Conservation (phyloP, 768 basidiomycete genomes). For the Coprinopsis cinerea region DNA sequence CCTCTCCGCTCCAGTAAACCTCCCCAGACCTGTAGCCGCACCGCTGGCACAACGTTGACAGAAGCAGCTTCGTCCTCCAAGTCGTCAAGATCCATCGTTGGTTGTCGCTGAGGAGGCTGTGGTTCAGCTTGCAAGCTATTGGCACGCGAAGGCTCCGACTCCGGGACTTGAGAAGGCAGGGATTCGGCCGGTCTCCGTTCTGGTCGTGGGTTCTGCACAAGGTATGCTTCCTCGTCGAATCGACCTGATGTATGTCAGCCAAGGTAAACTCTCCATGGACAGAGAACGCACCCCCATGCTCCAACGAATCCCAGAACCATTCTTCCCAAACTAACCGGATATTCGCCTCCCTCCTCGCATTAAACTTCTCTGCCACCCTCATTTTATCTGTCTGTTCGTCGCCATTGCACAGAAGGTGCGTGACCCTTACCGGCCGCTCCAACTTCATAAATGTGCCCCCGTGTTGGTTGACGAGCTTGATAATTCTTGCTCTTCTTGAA, state of each 20-base stretch:
- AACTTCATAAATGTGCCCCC: conserved; percentile 74
- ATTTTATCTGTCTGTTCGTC: conserved; percentile 71
- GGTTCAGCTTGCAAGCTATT: conserved; percentile 12
- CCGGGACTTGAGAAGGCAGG: conserved; percentile 14
- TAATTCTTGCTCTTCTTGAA: conserved; percentile 54
- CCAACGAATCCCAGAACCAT: conserved; percentile 93
- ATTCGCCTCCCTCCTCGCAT: conserved; percentile 58
- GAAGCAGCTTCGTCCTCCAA: conserved; percentile 50
- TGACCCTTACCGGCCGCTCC: conserved; percentile 72
- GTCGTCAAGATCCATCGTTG: conserved; percentile 8
- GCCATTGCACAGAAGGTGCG: conserved; percentile 77
- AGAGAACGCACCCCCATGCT: conserved; percentile 51
- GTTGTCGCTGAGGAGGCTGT: conserved; percentile 12
- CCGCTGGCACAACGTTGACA: conserved; percentile 51
- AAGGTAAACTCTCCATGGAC: neutral
- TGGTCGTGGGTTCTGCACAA: conserved; percentile 54
- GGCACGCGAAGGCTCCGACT: neutral
- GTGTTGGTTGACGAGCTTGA: conserved; percentile 47
- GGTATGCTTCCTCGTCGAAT: conserved; percentile 59
- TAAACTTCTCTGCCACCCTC: conserved; percentile 71
- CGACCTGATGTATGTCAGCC: conserved; percentile 33
- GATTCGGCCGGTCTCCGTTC: conserved; percentile 37
- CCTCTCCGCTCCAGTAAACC: conserved; percentile 63
- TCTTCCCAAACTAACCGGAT: conserved; percentile 89
- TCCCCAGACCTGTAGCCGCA: conserved; percentile 67